A percentile compares a stretch with the other conserved stretches of the same genome.
These are phyloP conservation scores for Pleurotus ostreatus DNA, from an alignment of 768 basidiomycete species.

Conservation along the genomic window DNA sequence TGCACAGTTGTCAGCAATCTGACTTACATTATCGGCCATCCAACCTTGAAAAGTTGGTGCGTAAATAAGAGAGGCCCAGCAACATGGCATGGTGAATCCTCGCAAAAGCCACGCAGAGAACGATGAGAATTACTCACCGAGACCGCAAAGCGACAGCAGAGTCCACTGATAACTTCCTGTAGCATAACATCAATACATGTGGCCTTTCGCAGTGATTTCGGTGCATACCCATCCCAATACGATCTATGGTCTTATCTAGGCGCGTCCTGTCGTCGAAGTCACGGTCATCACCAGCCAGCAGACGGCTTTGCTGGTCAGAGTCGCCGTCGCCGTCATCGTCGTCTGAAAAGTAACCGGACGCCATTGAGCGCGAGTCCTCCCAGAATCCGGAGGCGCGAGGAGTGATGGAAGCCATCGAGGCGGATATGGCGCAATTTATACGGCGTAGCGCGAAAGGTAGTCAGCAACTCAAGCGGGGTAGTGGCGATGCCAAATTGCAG, in stretches of 20 bases:
- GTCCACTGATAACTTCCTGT: constrained; percentile 76
- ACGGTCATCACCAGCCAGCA: constrained; percentile 23
- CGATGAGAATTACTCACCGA: constrained; percentile 51
- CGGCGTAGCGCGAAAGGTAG: background rate
- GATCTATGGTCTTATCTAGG: constrained; percentile 84
- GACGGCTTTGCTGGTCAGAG: constrained; percentile 29
- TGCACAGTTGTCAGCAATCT: constrained; percentile 15
- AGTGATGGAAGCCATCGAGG: constrained; percentile 34
- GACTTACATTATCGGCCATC: constrained; percentile 86
- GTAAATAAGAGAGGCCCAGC: background rate
- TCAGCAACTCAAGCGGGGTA: too few relatives aligned
- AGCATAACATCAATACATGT: background rate
- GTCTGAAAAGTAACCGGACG: constrained; percentile 32
- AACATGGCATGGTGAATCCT: constrained; percentile 1
- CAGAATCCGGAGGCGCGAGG: constrained; percentile 50
- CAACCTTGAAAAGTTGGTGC: constrained; percentile 51
- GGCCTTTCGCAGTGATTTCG: too few relatives aligned
- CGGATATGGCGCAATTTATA: constrained; percentile 8
- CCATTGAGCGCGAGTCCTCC: constrained; percentile 30
- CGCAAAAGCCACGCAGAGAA: background rate
- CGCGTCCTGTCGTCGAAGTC: constrained; percentile 45
- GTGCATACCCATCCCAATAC: constrained; percentile 71
- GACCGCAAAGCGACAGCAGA: constrained; percentile 79
- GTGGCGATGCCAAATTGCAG: too few relatives aligned
- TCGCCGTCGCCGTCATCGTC: constrained; percentile 31